These are phyloP conservation scores for Solanum piurae DNA, from an alignment of 257 asterid genomes.

Conservation along the genomic window DNA sequence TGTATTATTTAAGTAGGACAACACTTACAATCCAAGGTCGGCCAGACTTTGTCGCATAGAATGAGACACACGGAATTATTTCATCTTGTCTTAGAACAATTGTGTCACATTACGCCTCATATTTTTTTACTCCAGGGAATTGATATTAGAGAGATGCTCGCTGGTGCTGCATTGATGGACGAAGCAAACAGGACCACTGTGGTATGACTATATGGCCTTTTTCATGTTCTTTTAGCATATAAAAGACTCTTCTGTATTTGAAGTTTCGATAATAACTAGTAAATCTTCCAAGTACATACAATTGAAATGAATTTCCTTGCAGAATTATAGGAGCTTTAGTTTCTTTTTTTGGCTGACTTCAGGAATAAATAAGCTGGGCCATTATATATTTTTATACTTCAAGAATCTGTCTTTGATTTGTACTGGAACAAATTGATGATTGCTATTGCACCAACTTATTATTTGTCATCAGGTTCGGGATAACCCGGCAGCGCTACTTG, in stretches of 20 bases:
- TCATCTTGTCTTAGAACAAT: slow-evolving; percentile 4
- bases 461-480: slow-evolving; percentile 48
- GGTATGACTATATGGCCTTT: slow-evolving; percentile 28
- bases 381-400: background rate
- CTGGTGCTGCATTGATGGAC: slow-evolving; percentile 96
- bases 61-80: background rate
- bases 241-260: background rate
- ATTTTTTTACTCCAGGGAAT: slow-evolving; percentile 47
- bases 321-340: background rate
- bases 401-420: background rate
- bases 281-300: background rate
- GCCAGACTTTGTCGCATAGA: background rate
- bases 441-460: background rate
- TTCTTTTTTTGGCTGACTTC: background rate
- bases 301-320: background rate
- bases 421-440: background rate
- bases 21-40: background rate
- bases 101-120: background rate
- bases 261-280: background rate
- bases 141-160: slow-evolving; percentile 81
- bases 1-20: background rate
- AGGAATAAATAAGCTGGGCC: background rate
- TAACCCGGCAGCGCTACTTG: slow-evolving; percentile 93
- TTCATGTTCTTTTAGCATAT: background rate
- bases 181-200: slow-evolving; percentile 66